Conservation (phyloP, 768 basidiomycete genomes). For the Chalciporus sphaerocephalus region DNA sequence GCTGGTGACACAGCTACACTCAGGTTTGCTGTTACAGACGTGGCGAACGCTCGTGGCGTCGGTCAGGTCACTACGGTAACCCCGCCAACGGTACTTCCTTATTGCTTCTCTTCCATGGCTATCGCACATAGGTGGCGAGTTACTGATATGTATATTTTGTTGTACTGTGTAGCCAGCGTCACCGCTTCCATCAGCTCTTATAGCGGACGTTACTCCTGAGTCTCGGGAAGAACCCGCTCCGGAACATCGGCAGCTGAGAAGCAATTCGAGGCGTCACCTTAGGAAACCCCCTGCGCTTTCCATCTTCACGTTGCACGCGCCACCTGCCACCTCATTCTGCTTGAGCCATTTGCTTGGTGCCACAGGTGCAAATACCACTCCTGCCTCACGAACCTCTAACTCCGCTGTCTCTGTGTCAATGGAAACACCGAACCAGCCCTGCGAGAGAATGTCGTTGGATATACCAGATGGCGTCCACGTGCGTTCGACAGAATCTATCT, state of each 20-base stretch:
- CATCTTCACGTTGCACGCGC: conserved; percentile 12
- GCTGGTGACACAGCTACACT: background rate
- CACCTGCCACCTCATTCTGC: conserved; percentile 12
- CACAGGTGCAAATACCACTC: background rate
- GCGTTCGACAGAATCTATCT: conserved; percentile 20
- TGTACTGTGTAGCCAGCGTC: conserved; percentile 21
- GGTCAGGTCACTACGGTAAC: conserved; percentile 25
- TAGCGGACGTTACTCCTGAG: conserved; percentile 13
- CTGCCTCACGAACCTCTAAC: conserved; percentile 11
- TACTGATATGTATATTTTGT: conserved; percentile 17
- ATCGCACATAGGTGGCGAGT: conserved; percentile 12
- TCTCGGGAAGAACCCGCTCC: conserved; percentile 7
- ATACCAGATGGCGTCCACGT: conserved; percentile 12
- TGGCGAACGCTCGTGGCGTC: conserved; percentile 16
- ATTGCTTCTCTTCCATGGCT: conserved; percentile 12
- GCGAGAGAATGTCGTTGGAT: conserved; percentile 19
- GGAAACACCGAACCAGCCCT: conserved; percentile 17
- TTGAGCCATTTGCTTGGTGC: conserved; percentile 7
- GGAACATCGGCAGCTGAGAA: conserved; percentile 13
- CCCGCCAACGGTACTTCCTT: conserved; percentile 29
- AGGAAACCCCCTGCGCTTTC: conserved; percentile 22
- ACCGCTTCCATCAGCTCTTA: conserved; percentile 16
- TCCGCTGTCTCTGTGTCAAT: conserved; percentile 22
- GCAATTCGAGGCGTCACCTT: conserved; percentile 14
- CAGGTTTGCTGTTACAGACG: conserved; percentile 2